Base-by-base conservation (phyloP, 495 filamentous ascomycete genomes). In the Talaromyces proteolyticus region DNA sequence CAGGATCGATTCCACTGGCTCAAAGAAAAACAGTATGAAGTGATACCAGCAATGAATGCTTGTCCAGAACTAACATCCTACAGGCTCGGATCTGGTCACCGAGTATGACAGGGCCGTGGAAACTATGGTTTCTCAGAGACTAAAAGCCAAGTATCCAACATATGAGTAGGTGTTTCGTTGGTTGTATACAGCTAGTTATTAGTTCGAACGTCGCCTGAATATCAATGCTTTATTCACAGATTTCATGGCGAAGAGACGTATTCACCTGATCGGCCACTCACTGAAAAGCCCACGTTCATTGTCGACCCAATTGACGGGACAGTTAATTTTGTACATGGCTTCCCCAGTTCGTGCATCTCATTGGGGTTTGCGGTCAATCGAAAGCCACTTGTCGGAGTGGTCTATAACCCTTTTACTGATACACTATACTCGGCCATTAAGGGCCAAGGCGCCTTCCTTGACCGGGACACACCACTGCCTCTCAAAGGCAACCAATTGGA, bases 271-370 rank as follows among this genome's bases (percentile, higher is more conserved):
- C 69, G 69, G 52, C 70, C 60, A 21, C 70, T 95, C 49, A 88
- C 85, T 3, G 58, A 74, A 34, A 74, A 70, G 1, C 90, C 90
- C 1, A 95, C 90, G 41, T 95, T 95, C 69, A 78, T 95, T 65
- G 80, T 87, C 51, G 90, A 95, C 69, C 90, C 90, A 37, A 91
- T 94, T 58, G 90, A 95, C 69, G 90, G 90, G 51, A 94, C 89
- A 11, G 82, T 82, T 42, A 95, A 95, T 70, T 95, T 95, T 58
- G 80, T 95, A 5, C 90, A 95, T 68, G 73, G 74, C 46, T 86
- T 88, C 68, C 87, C 89, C 12, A 77, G 84, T 57, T 86, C 88
- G 53, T 89, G 84, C 69, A 84, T 95, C 59, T 91, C 87, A 8
- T 82, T 94, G 11, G 90, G 87, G 25, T 81, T 95, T 56, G 78